Conservation (phyloP, 2,329 filamentous ascomycete genomes). For the Exophiala oligosperma region DNA sequence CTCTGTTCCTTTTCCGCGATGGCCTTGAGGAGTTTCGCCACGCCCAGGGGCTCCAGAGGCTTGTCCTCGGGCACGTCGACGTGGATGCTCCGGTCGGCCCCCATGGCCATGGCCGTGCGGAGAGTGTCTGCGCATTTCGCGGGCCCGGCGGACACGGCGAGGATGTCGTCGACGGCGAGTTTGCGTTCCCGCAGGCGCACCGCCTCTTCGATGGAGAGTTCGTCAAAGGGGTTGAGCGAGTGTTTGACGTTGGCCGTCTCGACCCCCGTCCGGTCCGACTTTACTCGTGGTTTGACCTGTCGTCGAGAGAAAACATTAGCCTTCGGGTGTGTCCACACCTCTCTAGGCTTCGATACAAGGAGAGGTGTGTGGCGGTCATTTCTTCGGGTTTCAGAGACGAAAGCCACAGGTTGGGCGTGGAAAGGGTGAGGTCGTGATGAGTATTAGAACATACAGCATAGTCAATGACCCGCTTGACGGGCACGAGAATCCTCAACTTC, state of each 20-base stretch:
- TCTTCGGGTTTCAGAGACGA: neutral
- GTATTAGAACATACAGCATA: conserved; percentile 64
- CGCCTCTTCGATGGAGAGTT: conserved; percentile 95
- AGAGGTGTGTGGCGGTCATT: neutral
- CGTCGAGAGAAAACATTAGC: neutral
- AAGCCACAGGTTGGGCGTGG: neutral
- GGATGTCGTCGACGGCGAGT: conserved; percentile 83
- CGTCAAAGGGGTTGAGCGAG: conserved; percentile 98
- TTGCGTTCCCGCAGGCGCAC: conserved; percentile 89
- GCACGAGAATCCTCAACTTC: conserved; percentile 70
- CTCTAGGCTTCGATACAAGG: no score
- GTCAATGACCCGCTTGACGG: conserved; percentile 83
- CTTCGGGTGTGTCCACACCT: no score
- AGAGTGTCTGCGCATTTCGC: conserved; percentile 84
- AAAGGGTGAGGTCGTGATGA: neutral
- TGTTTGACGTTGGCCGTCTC: conserved; percentile 94
- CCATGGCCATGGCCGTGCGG: conserved; percentile 98
- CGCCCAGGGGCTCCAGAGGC: conserved; percentile 76
- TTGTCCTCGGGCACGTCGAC: conserved; percentile 75
- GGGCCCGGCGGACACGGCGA: conserved; percentile 84
- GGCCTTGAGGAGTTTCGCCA: conserved; percentile 83
- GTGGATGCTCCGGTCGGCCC: conserved; percentile 87
- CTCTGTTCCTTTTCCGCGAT: conserved; percentile 80
- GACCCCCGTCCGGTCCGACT: conserved; percentile 76
- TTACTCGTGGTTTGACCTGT: conserved; percentile 69